Evolutionary conservation across 306 rosid species (phyloP).

Genomic region (Glycine latifolia): DNA sequence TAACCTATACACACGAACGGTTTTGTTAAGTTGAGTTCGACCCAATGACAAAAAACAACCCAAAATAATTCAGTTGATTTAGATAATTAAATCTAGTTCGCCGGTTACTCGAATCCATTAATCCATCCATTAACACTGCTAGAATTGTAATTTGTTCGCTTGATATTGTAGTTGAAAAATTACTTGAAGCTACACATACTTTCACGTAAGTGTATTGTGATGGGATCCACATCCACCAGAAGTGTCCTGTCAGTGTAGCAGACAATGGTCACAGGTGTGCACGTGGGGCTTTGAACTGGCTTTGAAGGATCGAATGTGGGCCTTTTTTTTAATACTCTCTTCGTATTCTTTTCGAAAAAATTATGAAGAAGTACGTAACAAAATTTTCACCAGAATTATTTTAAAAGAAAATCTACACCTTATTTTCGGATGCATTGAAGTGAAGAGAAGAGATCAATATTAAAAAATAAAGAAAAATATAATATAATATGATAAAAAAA

Average conservation of each 20-base stretch:
- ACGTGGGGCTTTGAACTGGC: constrained; percentile 40
- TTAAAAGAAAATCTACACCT: neutral
- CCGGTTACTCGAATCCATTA: no score
- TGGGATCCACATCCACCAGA: constrained; percentile 6
- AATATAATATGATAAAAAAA: no score
- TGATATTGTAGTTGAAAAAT: neutral
- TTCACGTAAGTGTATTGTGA: neutral
- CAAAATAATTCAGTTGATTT: no score
- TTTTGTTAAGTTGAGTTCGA: no score
- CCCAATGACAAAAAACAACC: no score
- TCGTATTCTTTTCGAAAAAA: neutral
- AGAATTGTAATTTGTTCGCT: no score
- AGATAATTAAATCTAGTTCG: no score
- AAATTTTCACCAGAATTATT: neutral
- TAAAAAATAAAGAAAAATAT: no score
- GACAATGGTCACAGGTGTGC: constrained; percentile 42
- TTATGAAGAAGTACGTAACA: neutral
- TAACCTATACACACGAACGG: no score
- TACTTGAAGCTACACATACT: neutral
- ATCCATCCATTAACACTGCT: no score
- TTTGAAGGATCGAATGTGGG: neutral
- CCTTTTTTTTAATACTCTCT: neutral
- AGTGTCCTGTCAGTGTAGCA: constrained; percentile 12
- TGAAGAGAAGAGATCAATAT: neutral
- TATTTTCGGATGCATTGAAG: neutral